Conservation (phyloP, 768 basidiomycete species). For the Amanita phalloides region DNA sequence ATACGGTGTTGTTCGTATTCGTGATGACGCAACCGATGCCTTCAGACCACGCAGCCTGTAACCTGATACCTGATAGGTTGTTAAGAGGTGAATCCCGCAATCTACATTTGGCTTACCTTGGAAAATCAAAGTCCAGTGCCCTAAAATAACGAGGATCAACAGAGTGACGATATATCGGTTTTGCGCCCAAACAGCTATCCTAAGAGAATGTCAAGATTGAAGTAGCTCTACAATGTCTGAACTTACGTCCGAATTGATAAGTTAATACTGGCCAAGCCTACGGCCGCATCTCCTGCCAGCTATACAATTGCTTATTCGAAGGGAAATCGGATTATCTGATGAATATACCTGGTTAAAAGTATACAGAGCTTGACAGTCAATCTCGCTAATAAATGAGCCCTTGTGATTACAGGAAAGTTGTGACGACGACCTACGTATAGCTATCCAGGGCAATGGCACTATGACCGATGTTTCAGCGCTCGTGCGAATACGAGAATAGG, state of each 20-base stretch:
- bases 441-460: conserved; percentile 45
- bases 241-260: conserved; percentile 37
- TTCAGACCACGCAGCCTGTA: conserved; percentile 45
- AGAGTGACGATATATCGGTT: conserved; percentile 21
- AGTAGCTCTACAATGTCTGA: neutral
- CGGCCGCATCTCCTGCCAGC: conserved; percentile 32
- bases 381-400: conserved; percentile 18
- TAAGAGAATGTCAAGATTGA: neutral
- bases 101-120: conserved; percentile 8
- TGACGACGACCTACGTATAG: conserved; percentile 20
- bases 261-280: conserved; percentile 42
- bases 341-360: conserved; percentile 45
- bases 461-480: neutral
- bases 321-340: neutral
- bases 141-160: conserved; percentile 28
- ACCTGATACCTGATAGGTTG: conserved; percentile 35
- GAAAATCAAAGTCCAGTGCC: conserved; percentile 30
- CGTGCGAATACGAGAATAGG: conserved; percentile 6
- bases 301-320: conserved; percentile 5
- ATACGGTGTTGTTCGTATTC: conserved; percentile 48
- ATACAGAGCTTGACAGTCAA: conserved; percentile 54
- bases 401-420: neutral
- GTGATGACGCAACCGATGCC: conserved; percentile 41
- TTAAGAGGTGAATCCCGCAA: neutral
- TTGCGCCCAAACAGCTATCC: conserved; percentile 23